Evolutionary conservation across 495 filamentous ascomycete species (phyloP).

Genomic region (Aspergillus egyptiacus): DNA sequence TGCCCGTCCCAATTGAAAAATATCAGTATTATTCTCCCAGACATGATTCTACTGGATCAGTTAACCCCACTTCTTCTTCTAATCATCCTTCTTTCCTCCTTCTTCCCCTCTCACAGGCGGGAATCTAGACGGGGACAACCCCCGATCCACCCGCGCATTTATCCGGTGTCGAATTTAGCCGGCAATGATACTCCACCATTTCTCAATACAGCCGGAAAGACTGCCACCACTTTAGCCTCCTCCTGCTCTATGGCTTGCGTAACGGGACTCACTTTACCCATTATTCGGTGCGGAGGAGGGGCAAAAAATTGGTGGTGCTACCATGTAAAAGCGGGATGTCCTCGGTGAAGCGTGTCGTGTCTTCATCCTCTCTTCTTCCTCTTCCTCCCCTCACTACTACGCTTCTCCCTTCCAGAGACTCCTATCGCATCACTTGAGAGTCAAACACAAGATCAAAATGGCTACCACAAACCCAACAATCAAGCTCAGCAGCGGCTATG

Average conservation of each 20-base stretch:
- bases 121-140: background rate
- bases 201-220: constrained; percentile 9
- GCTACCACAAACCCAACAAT: constrained; percentile 43
- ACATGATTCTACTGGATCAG: background rate
- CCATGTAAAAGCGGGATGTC: too few species aligned
- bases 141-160: background rate
- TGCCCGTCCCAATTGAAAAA: background rate
- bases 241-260: background rate
- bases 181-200: background rate
- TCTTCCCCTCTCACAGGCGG: constrained; percentile 1
- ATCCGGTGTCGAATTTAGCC: constrained; percentile 13
- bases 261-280: constrained; percentile 2
- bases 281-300: constrained; percentile 1
- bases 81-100: background rate
- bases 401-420: background rate
- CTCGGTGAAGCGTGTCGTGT: background rate
- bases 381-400: background rate
- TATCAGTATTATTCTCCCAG: too few species aligned
- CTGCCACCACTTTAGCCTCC: constrained; percentile 6
- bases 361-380: constrained; percentile 3
- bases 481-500: constrained; percentile 73
- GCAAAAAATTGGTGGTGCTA: background rate
- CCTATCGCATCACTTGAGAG: background rate
- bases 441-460: constrained; percentile 13
- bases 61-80: background rate